phyloP scores from a whole-genome alignment of 306 rosid genomes.

The Neltuma alba region DNA sequence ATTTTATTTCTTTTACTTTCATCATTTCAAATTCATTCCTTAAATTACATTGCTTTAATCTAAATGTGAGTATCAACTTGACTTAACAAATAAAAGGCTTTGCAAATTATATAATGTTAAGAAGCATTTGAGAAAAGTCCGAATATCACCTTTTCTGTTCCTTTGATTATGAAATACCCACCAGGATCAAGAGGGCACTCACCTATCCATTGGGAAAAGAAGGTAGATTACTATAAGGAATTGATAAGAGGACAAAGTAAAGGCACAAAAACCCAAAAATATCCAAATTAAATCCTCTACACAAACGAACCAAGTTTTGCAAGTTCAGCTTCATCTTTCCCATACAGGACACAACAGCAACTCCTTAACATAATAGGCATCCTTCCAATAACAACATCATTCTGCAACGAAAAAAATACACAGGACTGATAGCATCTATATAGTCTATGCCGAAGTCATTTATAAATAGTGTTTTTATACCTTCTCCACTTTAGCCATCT shows the following conservation, averaged over 20 bases:
- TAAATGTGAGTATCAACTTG: neutral
- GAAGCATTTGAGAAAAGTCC: slow-evolving; percentile 24
- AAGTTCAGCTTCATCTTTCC: slow-evolving; percentile 84
- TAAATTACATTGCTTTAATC: neutral
- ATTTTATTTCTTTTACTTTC: neutral
- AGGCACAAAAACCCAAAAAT: neutral
- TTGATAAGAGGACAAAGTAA: neutral
- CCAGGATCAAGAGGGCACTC: slow-evolving; percentile 99
- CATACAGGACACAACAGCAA: slow-evolving; percentile 66
- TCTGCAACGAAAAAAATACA: slow-evolving; percentile 46
- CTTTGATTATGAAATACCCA: slow-evolving; percentile 89
- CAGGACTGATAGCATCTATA: neutral
- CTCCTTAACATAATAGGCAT: slow-evolving; percentile 94
- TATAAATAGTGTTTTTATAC: slow-evolving; percentile 41
- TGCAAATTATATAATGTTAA: slow-evolving; percentile 4
- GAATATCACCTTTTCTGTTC: slow-evolving; percentile 85
- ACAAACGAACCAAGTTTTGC: slow-evolving; percentile 69
- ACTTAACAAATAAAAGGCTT: slow-evolving; percentile 10
- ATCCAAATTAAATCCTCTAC: neutral
- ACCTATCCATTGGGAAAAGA: slow-evolving; percentile 48
- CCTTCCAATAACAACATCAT: slow-evolving; percentile 63
- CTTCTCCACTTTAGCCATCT: slow-evolving; percentile 41
- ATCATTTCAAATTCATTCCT: slow-evolving; percentile 10
- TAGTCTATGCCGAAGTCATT: slow-evolving; percentile 18
- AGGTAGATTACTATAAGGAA: slow-evolving; percentile 12